Percentiles rank a stretch among this genome's conserved stretches.
Conservation (phyloP, 2,329 filamentous ascomycete species). For the Venturia oleaginea region DNA sequence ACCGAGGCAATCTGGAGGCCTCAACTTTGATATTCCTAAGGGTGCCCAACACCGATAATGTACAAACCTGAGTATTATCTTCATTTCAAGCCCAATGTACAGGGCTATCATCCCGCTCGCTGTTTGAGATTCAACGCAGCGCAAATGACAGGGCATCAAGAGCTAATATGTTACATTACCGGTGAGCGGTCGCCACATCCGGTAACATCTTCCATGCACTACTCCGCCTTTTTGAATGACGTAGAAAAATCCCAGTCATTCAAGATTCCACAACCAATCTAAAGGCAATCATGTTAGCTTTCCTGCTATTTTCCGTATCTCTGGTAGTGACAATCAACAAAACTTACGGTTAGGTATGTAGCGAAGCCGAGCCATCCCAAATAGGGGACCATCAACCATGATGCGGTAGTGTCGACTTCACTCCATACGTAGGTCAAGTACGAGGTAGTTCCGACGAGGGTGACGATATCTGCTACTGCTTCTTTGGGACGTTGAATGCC, state of each 20-base stretch:
- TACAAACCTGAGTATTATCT: background rate
- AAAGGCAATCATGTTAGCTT: background rate
- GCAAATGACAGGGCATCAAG: background rate
- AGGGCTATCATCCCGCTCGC: background rate
- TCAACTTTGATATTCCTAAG: background rate
- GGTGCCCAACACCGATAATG: background rate
- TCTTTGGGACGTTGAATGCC: slow-evolving; percentile 61
- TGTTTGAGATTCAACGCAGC: background rate
- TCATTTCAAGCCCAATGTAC: background rate
- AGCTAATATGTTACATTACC: background rate
- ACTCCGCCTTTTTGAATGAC: background rate
- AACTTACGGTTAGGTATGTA: slow-evolving; percentile 63
- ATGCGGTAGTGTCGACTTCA: slow-evolving; percentile 61
- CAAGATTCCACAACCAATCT: slow-evolving; percentile 30
- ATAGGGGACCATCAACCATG: slow-evolving; percentile 71
- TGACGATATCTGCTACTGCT: slow-evolving; percentile 66
- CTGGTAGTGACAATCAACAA: background rate
- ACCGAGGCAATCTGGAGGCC: background rate
- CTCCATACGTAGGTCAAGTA: slow-evolving; percentile 72
- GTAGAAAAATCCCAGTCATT: slow-evolving; percentile 31
- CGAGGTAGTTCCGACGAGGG: slow-evolving; percentile 60
- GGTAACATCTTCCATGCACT: background rate
- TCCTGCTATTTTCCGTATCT: background rate
- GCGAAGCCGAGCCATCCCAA: slow-evolving; percentile 80
- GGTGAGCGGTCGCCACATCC: background rate